Base-by-base conservation (phyloP, 805 yeast species). In the Lipomyces kockii region DNA sequence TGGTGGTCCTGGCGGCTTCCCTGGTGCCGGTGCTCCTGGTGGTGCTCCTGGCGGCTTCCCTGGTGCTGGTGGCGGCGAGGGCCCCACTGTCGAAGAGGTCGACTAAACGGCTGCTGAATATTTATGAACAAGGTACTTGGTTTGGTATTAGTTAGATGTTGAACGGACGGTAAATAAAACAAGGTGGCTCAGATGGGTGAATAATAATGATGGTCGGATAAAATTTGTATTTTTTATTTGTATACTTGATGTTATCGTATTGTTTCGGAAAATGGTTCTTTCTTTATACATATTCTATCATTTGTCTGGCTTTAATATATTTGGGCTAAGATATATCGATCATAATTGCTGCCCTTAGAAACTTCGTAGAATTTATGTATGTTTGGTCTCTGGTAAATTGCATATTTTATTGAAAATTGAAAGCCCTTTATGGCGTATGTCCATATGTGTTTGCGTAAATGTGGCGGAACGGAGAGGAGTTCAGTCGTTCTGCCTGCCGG, bases 31-130 rank as follows among this genome's bases (percentile, higher is more conserved):
- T 74, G 85, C 85, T 76, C 83, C 85, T 70, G 78, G 79, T 81
- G 89, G 88, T 77, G 87, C 84, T 80, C 87, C 87, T 77, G 87
- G 86, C 74, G 88, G 85, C 72, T 85, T 85, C 76, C 86, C 88
- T 75, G 86, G 83, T 74, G 86, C 83, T 67, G 74, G 69, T 56
- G 79, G 79, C 65, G 79, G 76, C 64, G 80, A 79, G 65, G 84
- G 91, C 73, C 93, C 93, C 78, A 88, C 92, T 69, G 93, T 89
- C 70, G 92, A 88, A 82, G 92, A 88, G 83, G 92, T 88, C 77
- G 92, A 88, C 80, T 88, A 83, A 83, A 72, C 73, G 22, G 39
- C 9, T 6, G n/a, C 8, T 2, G n/a, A 11, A 25, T 25, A 25
- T 12, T 11, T 35, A 39, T 54, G 54, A 5, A 39, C 60, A 14